Evolutionary conservation across 164 flowering plant species (phyloP).

Genomic region (Vitis amurensis): DNA sequence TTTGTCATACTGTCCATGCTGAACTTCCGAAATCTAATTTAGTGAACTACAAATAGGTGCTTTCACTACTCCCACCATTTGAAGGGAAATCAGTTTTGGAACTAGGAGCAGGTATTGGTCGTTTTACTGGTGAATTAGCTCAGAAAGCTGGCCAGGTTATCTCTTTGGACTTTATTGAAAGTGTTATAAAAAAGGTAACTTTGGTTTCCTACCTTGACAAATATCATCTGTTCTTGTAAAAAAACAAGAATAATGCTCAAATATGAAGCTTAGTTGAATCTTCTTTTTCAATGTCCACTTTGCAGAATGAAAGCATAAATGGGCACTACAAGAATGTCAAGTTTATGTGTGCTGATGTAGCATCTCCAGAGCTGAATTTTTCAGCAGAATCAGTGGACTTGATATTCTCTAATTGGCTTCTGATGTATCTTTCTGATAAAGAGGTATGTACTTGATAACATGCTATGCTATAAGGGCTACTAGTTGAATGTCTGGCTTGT

Average conservation of each 20-base stretch:
- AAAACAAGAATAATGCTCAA: not conserved
- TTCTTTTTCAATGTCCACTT: constrained; percentile 3
- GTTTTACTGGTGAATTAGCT: constrained; percentile 91
- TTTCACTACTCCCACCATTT: constrained; percentile 80
- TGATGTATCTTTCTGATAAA: constrained; percentile 89
- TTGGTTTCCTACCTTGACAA: constrained; percentile 1
- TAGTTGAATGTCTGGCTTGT: too few species aligned
- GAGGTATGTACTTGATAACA: constrained; percentile 52
- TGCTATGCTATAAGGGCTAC: not conserved
- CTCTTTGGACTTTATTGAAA: constrained; percentile 86
- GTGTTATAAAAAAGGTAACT: constrained; percentile 78
- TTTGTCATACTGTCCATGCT: not conserved
- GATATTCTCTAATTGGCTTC: constrained; percentile 90
- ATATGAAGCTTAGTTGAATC: not conserved
- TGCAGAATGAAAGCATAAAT: constrained; percentile 82
- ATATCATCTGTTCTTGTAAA: not conserved
- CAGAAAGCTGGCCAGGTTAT: constrained; percentile 72
- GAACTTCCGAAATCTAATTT: not conserved
- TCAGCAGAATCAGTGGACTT: constrained; percentile 70
- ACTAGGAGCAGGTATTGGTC: constrained; percentile 95
- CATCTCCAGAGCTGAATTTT: constrained; percentile 70
- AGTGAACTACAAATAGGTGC: constrained; percentile 44
- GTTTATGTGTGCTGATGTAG: constrained; percentile 90
- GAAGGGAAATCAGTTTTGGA: constrained; percentile 81
- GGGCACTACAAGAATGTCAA: constrained; percentile 79